Conservation (phyloP, 2,329 filamentous ascomycete genomes). For the Tolypocladium capitatum region DNA sequence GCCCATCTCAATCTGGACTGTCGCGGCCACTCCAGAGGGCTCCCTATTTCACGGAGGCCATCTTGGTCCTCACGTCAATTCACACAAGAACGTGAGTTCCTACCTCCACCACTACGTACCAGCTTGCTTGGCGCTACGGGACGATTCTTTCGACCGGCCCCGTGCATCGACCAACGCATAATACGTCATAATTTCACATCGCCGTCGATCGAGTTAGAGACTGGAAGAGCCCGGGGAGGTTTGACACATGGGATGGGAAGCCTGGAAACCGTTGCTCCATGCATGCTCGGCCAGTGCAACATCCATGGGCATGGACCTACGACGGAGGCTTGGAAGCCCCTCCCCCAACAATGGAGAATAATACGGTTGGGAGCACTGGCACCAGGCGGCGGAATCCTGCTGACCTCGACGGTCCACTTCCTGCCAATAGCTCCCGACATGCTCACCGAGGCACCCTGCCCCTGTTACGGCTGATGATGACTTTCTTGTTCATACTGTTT, state of each 20-base stretch:
- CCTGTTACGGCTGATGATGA: neutral
- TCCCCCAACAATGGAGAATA: neutral
- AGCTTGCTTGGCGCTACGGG: too few species aligned
- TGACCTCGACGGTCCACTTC: neutral
- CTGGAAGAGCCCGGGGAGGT: neutral
- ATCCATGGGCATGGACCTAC: neutral
- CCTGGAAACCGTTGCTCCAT: neutral
- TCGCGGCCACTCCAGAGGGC: neutral
- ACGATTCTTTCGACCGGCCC: neutral
- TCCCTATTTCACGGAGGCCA: too few species aligned
- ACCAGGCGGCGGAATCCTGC: neutral
- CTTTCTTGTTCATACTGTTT: neutral
- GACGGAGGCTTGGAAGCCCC: neutral
- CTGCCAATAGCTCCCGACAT: neutral
- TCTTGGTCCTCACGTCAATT: neutral
- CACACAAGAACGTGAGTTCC: neutral
- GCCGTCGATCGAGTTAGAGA: neutral
- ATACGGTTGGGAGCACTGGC: neutral
- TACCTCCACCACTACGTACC: neutral
- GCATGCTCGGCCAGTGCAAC: neutral
- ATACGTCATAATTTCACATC: neutral
- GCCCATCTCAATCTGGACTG: neutral
- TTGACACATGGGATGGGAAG: neutral
- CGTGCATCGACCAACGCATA: neutral
- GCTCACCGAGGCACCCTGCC: neutral